Percentiles rank a stretch among this genome's conserved stretches.
These are phyloP conservation scores for Chrysanthemum seticuspe DNA, from an alignment of 129 eudicot species.

Conservation along the genomic window DNA sequence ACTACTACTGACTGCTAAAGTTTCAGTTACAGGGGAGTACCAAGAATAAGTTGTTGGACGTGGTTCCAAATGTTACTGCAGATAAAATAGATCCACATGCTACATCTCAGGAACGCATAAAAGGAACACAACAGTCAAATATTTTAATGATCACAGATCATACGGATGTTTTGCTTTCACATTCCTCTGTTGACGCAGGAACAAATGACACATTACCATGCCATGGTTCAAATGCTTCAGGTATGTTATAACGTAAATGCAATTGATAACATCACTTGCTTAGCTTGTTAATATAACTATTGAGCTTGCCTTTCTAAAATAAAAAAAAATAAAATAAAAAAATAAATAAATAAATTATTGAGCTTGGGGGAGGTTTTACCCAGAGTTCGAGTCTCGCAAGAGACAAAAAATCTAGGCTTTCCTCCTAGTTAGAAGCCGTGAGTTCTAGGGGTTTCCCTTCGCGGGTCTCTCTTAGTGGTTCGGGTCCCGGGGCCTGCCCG, in stretches of 20 bases:
- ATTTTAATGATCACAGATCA: too few species aligned
- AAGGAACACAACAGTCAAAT: slow-evolving; percentile 11
- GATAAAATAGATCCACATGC: slow-evolving; percentile 55
- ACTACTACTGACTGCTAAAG: slow-evolving; percentile 65
- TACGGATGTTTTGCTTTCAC: slow-evolving; percentile 20
- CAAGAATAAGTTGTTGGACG: slow-evolving; percentile 40
- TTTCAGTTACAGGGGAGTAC: slow-evolving; percentile 6
- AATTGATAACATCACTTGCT: not conserved
- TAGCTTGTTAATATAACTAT: not conserved
- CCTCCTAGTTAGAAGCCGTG: too few species aligned
- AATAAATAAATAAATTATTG: too few species aligned
- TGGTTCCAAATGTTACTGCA: slow-evolving; percentile 71
- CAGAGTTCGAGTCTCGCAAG: too few species aligned
- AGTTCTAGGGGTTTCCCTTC: too few species aligned
- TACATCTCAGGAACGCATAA: slow-evolving; percentile 21
- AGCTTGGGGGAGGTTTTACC: too few species aligned
- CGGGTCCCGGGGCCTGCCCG: too few species aligned
- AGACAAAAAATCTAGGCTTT: too few species aligned
- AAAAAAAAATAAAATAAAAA: too few species aligned
- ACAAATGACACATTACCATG: slow-evolving; percentile 19
- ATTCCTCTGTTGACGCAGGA: slow-evolving; percentile 24
- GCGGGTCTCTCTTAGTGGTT: too few species aligned
- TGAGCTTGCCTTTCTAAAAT: too few species aligned
- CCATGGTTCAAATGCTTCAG: slow-evolving; percentile 36
- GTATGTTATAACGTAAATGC: slow-evolving; percentile 24